phyloP scores from a whole-genome alignment of 495 filamentous ascomycete species.

The Lasiosphaeriaceae sp. region DNA sequence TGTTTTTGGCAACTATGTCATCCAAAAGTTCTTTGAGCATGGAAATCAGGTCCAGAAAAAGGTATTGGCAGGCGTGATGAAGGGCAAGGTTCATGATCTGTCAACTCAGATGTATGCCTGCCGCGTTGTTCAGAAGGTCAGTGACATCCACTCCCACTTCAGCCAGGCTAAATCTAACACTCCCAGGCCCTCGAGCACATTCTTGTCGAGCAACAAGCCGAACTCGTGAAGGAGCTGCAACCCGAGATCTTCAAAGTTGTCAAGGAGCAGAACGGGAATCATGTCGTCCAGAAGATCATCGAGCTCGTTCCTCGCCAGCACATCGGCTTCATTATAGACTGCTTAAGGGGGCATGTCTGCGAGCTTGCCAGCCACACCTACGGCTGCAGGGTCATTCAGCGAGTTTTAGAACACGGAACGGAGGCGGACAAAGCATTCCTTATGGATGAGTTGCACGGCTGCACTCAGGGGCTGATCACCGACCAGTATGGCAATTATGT shows the following conservation, averaged over 20 bases:
- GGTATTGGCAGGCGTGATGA: constrained; percentile 79
- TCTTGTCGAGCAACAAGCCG: constrained; percentile 82
- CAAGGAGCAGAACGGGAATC: constrained; percentile 91
- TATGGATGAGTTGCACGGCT: constrained; percentile 73
- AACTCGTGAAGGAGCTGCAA: constrained; percentile 79
- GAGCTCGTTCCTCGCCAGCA: constrained; percentile 77
- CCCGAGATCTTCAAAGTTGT: constrained; percentile 75
- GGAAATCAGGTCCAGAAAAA: constrained; percentile 93
- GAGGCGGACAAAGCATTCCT: constrained; percentile 65
- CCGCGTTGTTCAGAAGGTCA: constrained; percentile 89
- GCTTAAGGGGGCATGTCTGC: constrained; percentile 77
- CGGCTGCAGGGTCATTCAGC: constrained; percentile 90
- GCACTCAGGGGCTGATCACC: constrained; percentile 66
- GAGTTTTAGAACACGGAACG: constrained; percentile 83
- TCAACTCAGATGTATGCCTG: constrained; percentile 94
- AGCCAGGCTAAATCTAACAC: constrained; percentile 10
- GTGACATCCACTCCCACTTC: neutral
- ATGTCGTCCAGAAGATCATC: constrained; percentile 94
- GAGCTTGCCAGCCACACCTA: constrained; percentile 76
- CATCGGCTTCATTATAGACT: constrained; percentile 84
- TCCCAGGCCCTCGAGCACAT: constrained; percentile 84
- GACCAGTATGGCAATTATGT: constrained; percentile 98
- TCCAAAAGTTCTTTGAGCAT: constrained; percentile 97
- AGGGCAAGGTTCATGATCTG: constrained; percentile 70
- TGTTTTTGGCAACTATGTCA: constrained; percentile 97